Percentiles rank a stretch among this genome's conserved stretches.
Evolutionary conservation across 2,329 filamentous ascomycete species (phyloP).

Genomic region (Exserohilum rostratum): DNA sequence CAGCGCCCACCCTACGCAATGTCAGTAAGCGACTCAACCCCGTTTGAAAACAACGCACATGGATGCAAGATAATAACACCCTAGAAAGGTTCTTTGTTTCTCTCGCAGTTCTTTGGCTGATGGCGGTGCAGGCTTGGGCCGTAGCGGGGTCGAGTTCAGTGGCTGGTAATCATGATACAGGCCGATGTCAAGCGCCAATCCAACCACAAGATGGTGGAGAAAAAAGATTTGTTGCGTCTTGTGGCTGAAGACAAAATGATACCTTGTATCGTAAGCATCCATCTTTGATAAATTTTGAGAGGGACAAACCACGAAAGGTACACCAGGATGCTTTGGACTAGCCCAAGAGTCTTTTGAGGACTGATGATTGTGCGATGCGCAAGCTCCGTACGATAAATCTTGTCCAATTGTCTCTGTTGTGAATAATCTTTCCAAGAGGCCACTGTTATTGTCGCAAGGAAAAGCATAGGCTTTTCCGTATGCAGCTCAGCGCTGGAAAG

Average conservation of each 20-base stretch:
- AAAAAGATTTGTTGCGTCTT: slow-evolving; percentile 45
- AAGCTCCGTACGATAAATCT: slow-evolving; percentile 37
- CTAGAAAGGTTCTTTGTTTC: slow-evolving; percentile 40
- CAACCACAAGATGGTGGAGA: slow-evolving; percentile 39
- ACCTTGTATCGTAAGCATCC: slow-evolving; percentile 27
- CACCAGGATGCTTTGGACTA: slow-evolving; percentile 43
- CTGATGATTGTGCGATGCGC: slow-evolving; percentile 41
- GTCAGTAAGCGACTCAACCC: background rate
- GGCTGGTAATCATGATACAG: slow-evolving; percentile 31
- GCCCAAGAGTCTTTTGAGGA: slow-evolving; percentile 34
- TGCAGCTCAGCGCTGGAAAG: slow-evolving; percentile 27
- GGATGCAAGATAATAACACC: slow-evolving; percentile 44
- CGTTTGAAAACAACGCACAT: slow-evolving; percentile 20
- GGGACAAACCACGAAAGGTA: slow-evolving; percentile 41
- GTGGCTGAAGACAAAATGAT: slow-evolving; percentile 45
- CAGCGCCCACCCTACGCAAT: slow-evolving; percentile 31
- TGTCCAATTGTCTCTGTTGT: slow-evolving; percentile 35
- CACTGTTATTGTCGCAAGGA: slow-evolving; percentile 38
- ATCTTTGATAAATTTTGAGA: background rate
- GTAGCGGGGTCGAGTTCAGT: slow-evolving; percentile 15
- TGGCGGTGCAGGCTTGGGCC: slow-evolving; percentile 18
- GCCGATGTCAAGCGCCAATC: slow-evolving; percentile 41
- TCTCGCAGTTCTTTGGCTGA: slow-evolving; percentile 29
- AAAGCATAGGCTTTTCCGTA: slow-evolving; percentile 38
- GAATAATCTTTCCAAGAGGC: slow-evolving; percentile 38